Base-by-base conservation (phyloP, 1,284 basidiomycete genomes). In the Peniophora sp. region DNA sequence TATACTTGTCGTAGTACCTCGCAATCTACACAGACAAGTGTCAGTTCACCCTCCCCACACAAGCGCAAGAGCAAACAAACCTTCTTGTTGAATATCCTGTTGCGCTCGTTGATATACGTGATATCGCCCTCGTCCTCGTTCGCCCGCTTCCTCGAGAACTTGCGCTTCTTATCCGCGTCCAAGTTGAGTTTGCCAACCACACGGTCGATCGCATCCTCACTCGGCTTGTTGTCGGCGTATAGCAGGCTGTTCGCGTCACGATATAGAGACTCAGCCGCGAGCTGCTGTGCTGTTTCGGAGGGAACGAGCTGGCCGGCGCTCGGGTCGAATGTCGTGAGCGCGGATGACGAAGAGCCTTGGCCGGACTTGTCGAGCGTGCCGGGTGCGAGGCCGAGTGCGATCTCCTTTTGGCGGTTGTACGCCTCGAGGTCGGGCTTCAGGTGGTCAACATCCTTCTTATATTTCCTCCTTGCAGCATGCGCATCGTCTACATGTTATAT, bases 71-170 rank as follows among this genome's bases (percentile, higher is more conserved):
- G 27, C 48, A 22, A 25, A 53, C 70, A n/a, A 27, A 87, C 89
- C 85, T 97, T 99, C 73, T 95, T 95, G 83, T 98, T 99, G 79
- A 98, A 99, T 50, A 96, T 92, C 61, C 92, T 86, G 73, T 99
- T 99, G 67, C 88, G 85, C 67, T 97, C 92, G 76, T 99, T 99
- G 82, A 99, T 99, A 65, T 99, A 99, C 12, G 93, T 98, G 67
- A 99, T 91, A 59, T 97, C 93, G 51, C 89, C 93, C 56, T 96
- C 88, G 49, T 89, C 86, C 61, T 97, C 93, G 69, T 96, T 94
- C 64, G 75, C 74, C 53, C 93, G 80, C 68, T 92, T 91, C 57
- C 94, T 76, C 35, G 88, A 91, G 69, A 92, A 87, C 63, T 91
- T 95, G 63, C 81, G 77, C 64, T 89, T 85, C 72, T 90, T 89